These are phyloP conservation scores for Plasmodium chabaudi DNA, from an alignment of 169 alveolate species.

Conservation along the genomic window DNA sequence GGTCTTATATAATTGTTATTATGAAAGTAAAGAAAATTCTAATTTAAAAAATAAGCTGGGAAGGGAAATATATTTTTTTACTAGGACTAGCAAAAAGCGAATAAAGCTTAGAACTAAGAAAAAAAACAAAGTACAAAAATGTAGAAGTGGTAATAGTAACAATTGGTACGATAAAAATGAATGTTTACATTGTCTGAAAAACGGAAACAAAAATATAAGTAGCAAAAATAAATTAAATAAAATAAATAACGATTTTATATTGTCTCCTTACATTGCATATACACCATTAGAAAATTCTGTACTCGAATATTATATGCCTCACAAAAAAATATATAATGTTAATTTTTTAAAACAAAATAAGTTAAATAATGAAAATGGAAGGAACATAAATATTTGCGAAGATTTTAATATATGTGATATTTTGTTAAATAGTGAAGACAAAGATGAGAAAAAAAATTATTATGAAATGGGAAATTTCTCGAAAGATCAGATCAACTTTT, in stretches of 20 bases:
- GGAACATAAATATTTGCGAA: not conserved
- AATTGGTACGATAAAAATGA: not conserved
- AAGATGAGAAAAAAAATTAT: not conserved
- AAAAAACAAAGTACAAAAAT: not conserved
- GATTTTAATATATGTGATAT: slow-evolving; percentile 2
- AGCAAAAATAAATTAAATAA: not conserved
- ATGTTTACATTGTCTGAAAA: no score
- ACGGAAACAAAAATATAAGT: no score
- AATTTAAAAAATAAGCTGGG: slow-evolving; percentile 10
- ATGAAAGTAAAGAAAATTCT: not conserved
- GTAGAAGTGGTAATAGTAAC: not conserved
- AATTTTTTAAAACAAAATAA: not conserved
- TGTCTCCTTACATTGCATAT: slow-evolving; percentile 20
- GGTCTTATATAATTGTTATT: not conserved
- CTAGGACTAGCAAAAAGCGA: not conserved
- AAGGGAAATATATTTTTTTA: slow-evolving; percentile 26
- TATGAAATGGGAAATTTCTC: no score
- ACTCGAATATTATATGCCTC: slow-evolving; percentile 26
- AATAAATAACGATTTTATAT: not conserved
- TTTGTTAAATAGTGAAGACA: not conserved
- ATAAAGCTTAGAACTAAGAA: not conserved
- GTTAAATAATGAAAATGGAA: not conserved
- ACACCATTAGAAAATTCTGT: not conserved
- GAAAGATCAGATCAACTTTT: not conserved
- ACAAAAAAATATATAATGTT: not conserved